Evolutionary conservation across 1,284 basidiomycete species (phyloP), one percentile per base, ranked within the genome.

Genomic region (Exsudoporus floridanus): DNA sequence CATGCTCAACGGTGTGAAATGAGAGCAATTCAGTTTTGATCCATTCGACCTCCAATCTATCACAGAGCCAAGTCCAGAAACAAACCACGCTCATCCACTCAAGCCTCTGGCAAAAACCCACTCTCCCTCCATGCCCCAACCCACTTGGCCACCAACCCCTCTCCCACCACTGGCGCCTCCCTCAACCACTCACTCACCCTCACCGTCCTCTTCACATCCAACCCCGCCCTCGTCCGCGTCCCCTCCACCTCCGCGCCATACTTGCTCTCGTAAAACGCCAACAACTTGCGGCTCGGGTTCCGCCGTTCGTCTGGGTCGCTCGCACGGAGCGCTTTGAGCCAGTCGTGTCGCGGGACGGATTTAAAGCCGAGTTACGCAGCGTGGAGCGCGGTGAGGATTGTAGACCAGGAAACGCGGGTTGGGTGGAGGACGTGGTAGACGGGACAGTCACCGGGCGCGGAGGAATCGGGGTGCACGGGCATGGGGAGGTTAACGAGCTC

Each of bases 371-470:
- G 59, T 3, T 76, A 76, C 2, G 73, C 70, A 1, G 56, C 35
- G 4, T 65, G 59, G 13, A 86, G 72, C 28, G 72, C 72, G 5
- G 66, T 62, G 33, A 81, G 72, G 31, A 85, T 71, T 30, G 70
- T 65, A 9, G 68, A 61, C 77, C 80, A 84, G 5, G 61, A 58
- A 7, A 71, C 57, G 14, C 60, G 58, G 9, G 73, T 66, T 1
- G 74, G 71, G 48, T 79, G 78, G 27, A 81, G 70, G 46, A 83
- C 69, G 58, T 83, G 79, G 61, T 77, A 82, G 0, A 81, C 74
- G 8, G 60, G 56, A 12, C 47, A 67, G 30, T 59, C 54, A 7
- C 49, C 45, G 33, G 33, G 3, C 12, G 33, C 8, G 16, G 34
- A 16, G 13, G 33, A 9, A 8, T 34, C 16, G 16, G 33, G 33